Conservation (phyloP, 306 rosid genomes). For the Lagenaria siceraria region DNA sequence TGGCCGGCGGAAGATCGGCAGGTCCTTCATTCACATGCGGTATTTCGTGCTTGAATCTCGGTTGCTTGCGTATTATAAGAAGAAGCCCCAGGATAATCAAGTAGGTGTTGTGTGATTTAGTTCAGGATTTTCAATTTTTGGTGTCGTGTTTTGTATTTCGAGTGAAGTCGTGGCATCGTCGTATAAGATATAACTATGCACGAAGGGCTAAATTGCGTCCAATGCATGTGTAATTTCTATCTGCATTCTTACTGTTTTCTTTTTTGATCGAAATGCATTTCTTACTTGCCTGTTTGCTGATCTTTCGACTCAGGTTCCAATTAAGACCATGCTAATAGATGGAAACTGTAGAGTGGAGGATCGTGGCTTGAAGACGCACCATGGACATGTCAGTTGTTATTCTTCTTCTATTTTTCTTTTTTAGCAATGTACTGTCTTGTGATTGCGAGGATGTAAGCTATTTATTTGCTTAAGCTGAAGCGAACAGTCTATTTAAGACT, state of each 20-base stretch:
- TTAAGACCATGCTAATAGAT: constrained; percentile 75
- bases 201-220: neutral
- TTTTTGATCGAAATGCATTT: neutral
- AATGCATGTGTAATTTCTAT: neutral
- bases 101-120: constrained; percentile 19
- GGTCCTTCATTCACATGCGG: constrained; percentile 95
- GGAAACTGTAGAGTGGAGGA: constrained; percentile 99
- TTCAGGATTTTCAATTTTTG: neutral
- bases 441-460: neutral
- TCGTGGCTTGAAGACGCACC: constrained; percentile 97
- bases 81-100: constrained; percentile 92
- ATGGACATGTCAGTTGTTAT: constrained; percentile 78
- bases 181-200: neutral
- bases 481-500: neutral
- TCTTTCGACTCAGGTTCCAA: constrained; percentile 58
- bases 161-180: neutral
- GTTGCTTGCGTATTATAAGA: constrained; percentile 85
- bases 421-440: neutral
- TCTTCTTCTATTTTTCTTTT: constrained; percentile 7
- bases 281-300: neutral
- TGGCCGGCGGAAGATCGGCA: constrained; percentile 91
- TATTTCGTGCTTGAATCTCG: constrained; percentile 92
- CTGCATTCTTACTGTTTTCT: neutral
- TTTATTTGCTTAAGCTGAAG: neutral
- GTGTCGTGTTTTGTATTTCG: neutral